Conservation (phyloP, 371 early-diverging fungal species). For the Syncephalastrum monosporum region DNA sequence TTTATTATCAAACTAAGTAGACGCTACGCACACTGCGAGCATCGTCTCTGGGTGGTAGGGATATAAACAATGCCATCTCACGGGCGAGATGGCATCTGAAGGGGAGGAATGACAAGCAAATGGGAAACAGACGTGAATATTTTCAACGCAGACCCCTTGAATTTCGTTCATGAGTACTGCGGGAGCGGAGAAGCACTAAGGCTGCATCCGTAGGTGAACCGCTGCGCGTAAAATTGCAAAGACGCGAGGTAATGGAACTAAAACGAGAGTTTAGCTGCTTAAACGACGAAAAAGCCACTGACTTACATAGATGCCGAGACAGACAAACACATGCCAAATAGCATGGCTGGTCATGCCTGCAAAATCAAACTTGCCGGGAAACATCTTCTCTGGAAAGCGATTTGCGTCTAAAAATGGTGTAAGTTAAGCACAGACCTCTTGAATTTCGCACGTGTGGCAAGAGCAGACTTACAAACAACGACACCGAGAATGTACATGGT, state of each 20-base stretch:
- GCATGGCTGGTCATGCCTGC: slow-evolving; percentile 73
- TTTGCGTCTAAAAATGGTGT: slow-evolving; percentile 39
- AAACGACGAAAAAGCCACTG: not conserved
- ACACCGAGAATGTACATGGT: slow-evolving; percentile 59
- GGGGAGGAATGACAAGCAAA: too few relatives aligned
- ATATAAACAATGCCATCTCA: too few relatives aligned
- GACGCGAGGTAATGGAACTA: slow-evolving; percentile 55
- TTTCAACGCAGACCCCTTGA: too few relatives aligned
- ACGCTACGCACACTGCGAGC: too few relatives aligned
- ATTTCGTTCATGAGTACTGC: too few relatives aligned
- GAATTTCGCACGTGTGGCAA: slow-evolving; percentile 10
- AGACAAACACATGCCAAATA: slow-evolving; percentile 77
- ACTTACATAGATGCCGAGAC: slow-evolving; percentile 59
- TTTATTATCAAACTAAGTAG: too few relatives aligned
- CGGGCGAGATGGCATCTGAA: too few relatives aligned
- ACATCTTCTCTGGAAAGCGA: slow-evolving; percentile 72
- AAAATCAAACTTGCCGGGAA: slow-evolving; percentile 75
- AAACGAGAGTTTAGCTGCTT: not conserved
- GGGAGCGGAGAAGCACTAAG: too few relatives aligned
- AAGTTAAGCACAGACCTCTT: not conserved
- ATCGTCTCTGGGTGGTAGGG: too few relatives aligned
- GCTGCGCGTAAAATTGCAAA: slow-evolving; percentile 42
- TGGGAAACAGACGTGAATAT: too few relatives aligned
- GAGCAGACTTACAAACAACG: slow-evolving; percentile 26
- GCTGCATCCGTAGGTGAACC: slow-evolving; percentile 44